Evolutionary conservation across 495 filamentous ascomycete genomes (phyloP).

Genomic region (Aspergillus taichungensis): DNA sequence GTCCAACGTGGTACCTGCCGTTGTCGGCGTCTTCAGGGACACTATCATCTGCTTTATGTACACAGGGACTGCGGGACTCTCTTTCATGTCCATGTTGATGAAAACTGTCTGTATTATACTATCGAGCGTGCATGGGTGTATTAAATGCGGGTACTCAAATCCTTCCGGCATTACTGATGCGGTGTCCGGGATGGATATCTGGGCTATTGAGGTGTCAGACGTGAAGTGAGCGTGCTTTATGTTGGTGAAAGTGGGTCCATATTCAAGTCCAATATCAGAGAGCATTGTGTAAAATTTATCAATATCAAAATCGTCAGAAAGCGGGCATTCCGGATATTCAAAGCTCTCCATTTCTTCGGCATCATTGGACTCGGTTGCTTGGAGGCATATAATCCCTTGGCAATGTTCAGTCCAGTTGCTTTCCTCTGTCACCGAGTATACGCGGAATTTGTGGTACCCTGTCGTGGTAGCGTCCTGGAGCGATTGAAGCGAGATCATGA

Average conservation of each 20-base stretch:
- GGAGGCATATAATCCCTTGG: constrained; percentile 15
- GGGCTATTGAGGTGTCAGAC: constrained; percentile 15
- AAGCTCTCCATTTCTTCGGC: neutral
- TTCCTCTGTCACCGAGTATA: constrained; percentile 25
- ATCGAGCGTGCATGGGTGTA: constrained; percentile 41
- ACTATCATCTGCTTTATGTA: constrained; percentile 18
- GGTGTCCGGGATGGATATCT: constrained; percentile 36
- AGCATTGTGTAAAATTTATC: constrained; percentile 23
- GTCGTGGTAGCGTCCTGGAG: neutral
- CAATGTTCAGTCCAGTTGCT: constrained; percentile 33
- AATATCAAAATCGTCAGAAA: constrained; percentile 4
- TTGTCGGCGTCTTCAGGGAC: constrained; percentile 4
- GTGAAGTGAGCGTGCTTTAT: constrained; percentile 13
- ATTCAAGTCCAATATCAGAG: constrained; percentile 21
- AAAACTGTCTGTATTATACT: constrained; percentile 33
- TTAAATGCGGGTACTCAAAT: constrained; percentile 30
- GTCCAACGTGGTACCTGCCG: constrained; percentile 10
- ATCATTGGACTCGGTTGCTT: neutral
- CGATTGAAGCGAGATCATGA: constrained; percentile 11
- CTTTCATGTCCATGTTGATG: constrained; percentile 5
- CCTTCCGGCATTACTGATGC: constrained; percentile 36
- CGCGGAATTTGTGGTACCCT: constrained; percentile 20
- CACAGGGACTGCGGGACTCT: constrained; percentile 20
- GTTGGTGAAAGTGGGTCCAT: constrained; percentile 28
- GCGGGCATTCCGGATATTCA: neutral